Evolutionary conservation across 176 grass and related monocot species (phyloP).

Genomic region (Avena eriantha): DNA sequence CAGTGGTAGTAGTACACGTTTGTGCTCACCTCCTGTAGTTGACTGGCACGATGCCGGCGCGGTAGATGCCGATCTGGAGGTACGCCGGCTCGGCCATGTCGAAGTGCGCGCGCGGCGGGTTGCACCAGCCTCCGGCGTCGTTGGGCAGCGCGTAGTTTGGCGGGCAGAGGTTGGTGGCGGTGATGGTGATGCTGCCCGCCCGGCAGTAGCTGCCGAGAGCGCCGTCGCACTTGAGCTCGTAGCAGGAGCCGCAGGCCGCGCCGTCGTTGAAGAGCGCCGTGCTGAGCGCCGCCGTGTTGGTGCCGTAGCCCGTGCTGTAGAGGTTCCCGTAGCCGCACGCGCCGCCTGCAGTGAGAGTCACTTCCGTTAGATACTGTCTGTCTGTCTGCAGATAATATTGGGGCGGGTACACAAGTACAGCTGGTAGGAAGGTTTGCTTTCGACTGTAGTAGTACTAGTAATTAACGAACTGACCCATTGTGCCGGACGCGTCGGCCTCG

Average conservation of each 20-base stretch:
- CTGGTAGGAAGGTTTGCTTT: too few species aligned
- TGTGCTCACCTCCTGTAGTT: slow-evolving; percentile 67
- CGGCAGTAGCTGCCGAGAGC: slow-evolving; percentile 44
- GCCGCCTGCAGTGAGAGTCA: slow-evolving; percentile 43
- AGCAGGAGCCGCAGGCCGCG: slow-evolving; percentile 72
- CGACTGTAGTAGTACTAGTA: too few species aligned
- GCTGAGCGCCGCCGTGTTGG: slow-evolving; percentile 91
- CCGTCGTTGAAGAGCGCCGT: slow-evolving; percentile 92
- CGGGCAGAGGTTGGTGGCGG: slow-evolving; percentile 87
- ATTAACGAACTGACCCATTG: slow-evolving; percentile 60
- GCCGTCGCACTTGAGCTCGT: slow-evolving; percentile 72
- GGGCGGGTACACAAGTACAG: too few species aligned
- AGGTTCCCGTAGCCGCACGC: slow-evolving; percentile 71
- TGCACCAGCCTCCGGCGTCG: slow-evolving; percentile 94
- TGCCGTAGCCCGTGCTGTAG: slow-evolving; percentile 67
- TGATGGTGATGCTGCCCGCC: slow-evolving; percentile 66
- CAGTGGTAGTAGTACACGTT: too few species aligned
- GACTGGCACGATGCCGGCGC: slow-evolving; percentile 87
- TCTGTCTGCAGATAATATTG: not conserved
- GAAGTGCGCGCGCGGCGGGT: slow-evolving; percentile 89
- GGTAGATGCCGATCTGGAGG: slow-evolving; percentile 90
- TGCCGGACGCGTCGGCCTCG: slow-evolving; percentile 81
- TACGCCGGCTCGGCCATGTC: slow-evolving; percentile 91
- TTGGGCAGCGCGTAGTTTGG: slow-evolving; percentile 74
- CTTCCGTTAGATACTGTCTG: not conserved